These are phyloP conservation scores for Alternaria sp. DNA, from an alignment of 2,329 filamentous ascomycete species.

Conservation along the genomic window DNA sequence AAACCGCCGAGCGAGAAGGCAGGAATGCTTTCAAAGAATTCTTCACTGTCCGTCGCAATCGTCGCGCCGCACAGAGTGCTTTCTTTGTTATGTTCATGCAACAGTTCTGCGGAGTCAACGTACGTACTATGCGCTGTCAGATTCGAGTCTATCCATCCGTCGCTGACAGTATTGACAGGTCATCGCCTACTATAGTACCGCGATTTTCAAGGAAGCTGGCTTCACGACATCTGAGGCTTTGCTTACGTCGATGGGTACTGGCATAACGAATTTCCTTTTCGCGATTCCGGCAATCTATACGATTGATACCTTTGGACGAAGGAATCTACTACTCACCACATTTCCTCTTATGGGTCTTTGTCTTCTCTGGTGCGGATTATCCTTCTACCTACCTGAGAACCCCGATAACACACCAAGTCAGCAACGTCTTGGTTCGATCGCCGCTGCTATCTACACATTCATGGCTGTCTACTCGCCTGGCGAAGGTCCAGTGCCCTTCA, in stretches of 20 bases:
- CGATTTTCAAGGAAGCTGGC: conserved; percentile 45
- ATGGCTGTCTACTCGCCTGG: conserved; percentile 55
- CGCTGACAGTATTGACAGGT: conserved; percentile 11
- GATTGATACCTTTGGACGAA: conserved; percentile 56
- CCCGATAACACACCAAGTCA: conserved; percentile 18
- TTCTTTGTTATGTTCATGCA: conserved; percentile 51
- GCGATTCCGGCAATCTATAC: conserved; percentile 55
- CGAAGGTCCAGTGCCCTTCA: conserved; percentile 44
- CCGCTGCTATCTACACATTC: conserved; percentile 39
- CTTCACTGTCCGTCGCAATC: conserved; percentile 44
- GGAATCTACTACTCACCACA: conserved; percentile 55
- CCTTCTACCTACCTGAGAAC: conserved; percentile 35
- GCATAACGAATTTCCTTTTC: conserved; percentile 56
- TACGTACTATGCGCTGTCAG: neutral
- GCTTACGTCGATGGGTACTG: conserved; percentile 54
- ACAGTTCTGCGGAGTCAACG: conserved; percentile 44
- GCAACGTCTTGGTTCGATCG: conserved; percentile 46
- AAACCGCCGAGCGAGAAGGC: conserved; percentile 45
- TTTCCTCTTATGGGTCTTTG: conserved; percentile 58
- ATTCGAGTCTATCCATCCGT: neutral
- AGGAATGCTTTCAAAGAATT: conserved; percentile 45
- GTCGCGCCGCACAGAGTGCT: conserved; percentile 43
- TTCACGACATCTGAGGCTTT: conserved; percentile 50
- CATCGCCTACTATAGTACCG: conserved; percentile 39
- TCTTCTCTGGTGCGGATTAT: conserved; percentile 41